Evolutionary conservation across 106 monocot species (phyloP).

Genomic region (Acorus calamus): DNA sequence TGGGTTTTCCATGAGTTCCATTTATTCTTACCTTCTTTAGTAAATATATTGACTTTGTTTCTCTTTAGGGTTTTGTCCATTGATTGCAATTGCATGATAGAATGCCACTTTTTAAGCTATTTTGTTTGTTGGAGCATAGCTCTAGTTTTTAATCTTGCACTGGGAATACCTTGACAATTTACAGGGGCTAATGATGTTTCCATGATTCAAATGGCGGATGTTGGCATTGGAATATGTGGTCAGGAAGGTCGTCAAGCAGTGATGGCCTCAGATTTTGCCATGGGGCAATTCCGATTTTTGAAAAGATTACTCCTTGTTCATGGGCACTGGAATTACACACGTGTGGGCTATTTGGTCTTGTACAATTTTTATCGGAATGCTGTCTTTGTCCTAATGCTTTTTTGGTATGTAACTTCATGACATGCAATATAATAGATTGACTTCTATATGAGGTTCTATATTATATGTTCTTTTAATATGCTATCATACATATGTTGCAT

Average conservation of each 20-base stretch:
- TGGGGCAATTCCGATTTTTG: slow-evolving; percentile 93
- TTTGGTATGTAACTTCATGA: slow-evolving; percentile 47
- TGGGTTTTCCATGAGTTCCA: too few relatives aligned
- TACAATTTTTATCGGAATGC: slow-evolving; percentile 98
- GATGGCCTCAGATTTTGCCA: slow-evolving; percentile 98
- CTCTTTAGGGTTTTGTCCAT: too few relatives aligned
- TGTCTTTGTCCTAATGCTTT: slow-evolving; percentile 89
- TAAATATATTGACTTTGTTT: too few relatives aligned
- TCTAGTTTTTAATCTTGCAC: too few relatives aligned
- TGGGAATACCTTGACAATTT: background rate
- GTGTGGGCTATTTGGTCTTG: slow-evolving; percentile 81
- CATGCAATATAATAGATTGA: too few relatives aligned
- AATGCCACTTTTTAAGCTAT: too few relatives aligned
- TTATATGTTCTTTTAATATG: too few relatives aligned
- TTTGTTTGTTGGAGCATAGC: too few relatives aligned
- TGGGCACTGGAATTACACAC: slow-evolving; percentile 99
- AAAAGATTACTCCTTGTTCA: slow-evolving; percentile 97
- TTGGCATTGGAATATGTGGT: slow-evolving; percentile 91
- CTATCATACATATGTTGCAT: too few relatives aligned
- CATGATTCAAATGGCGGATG: slow-evolving; percentile 99
- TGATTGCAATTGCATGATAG: too few relatives aligned
- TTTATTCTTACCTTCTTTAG: too few relatives aligned
- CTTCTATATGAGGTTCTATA: too few relatives aligned
- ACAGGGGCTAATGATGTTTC: slow-evolving; percentile 99
- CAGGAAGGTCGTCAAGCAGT: slow-evolving; percentile 99